Conservation (phyloP, 768 basidiomycete species). For the Termitomyces sp. region DNA sequence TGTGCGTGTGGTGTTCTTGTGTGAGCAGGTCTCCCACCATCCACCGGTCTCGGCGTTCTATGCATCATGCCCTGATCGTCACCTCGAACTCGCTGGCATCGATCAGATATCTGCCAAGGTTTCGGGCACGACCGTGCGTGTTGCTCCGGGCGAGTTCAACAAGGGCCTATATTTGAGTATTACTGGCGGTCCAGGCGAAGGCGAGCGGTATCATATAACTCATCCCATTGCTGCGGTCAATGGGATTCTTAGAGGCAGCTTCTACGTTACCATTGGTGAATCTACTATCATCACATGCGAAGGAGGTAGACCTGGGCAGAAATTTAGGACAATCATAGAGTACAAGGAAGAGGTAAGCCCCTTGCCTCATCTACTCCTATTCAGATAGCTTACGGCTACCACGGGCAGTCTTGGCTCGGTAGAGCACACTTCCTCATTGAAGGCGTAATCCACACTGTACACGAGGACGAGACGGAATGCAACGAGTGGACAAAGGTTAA, state of each 20-base stretch:
- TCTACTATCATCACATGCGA: slow-evolving; percentile 79
- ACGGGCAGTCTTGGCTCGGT: slow-evolving; percentile 79
- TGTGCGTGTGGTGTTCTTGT: slow-evolving; percentile 72
- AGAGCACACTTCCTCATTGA: slow-evolving; percentile 81
- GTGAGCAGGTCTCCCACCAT: slow-evolving; percentile 96
- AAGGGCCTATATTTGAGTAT: slow-evolving; percentile 86
- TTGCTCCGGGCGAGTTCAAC: slow-evolving; percentile 81
- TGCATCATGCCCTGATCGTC: slow-evolving; percentile 71
- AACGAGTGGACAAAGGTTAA: slow-evolving; percentile 83
- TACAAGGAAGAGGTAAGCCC: slow-evolving; percentile 91
- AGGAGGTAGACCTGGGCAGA: slow-evolving; percentile 59
- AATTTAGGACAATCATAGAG: slow-evolving; percentile 81
- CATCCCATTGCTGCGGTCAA: slow-evolving; percentile 91
- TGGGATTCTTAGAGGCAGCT: slow-evolving; percentile 86
- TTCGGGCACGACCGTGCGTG: slow-evolving; percentile 82
- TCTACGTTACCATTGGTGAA: slow-evolving; percentile 87
- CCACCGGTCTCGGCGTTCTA: slow-evolving; percentile 90
- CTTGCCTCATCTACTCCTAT: slow-evolving; percentile 1
- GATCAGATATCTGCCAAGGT: slow-evolving; percentile 96
- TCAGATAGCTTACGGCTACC: background rate
- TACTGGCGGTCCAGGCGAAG: slow-evolving; percentile 69
- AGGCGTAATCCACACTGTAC: slow-evolving; percentile 85
- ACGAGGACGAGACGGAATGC: slow-evolving; percentile 59
- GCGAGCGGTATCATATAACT: slow-evolving; percentile 83
- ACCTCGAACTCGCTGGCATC: slow-evolving; percentile 71